A percentile compares a stretch with the other conserved stretches of the same genome.
Evolutionary conservation across 495 filamentous ascomycete genomes (phyloP).

Genomic region (Xylaria palmicola): DNA sequence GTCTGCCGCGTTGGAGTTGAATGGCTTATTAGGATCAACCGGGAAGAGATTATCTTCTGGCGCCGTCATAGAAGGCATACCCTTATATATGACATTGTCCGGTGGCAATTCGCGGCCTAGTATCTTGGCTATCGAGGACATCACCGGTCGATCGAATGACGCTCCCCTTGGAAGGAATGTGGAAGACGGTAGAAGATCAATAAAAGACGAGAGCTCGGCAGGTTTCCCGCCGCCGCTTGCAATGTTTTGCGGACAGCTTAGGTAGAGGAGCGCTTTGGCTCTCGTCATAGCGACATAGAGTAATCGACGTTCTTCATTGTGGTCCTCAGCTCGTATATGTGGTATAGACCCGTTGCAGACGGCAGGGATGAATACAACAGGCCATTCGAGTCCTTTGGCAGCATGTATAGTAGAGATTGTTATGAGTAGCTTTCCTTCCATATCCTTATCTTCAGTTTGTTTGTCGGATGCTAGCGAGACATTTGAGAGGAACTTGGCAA

Average conservation of each 20-base stretch:
- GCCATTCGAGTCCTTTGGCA: slow-evolving; percentile 97
- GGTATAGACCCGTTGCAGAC: slow-evolving; percentile 92
- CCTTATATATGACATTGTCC: slow-evolving; percentile 39
- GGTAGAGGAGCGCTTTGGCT: slow-evolving; percentile 86
- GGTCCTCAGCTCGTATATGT: slow-evolving; percentile 87
- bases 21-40: slow-evolving; percentile 34
- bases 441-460: slow-evolving; percentile 56
- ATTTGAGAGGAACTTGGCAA: slow-evolving; percentile 86
- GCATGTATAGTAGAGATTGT: slow-evolving; percentile 97
- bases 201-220: slow-evolving; percentile 41
- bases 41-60: slow-evolving; percentile 43
- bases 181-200: slow-evolving; percentile 31
- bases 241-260: slow-evolving; percentile 68
- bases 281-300: slow-evolving; percentile 98
- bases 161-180: slow-evolving; percentile 43
- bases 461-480: slow-evolving; percentile 81
- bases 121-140: slow-evolving; percentile 41
- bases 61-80: slow-evolving; percentile 40
- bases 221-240: slow-evolving; percentile 32
- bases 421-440: slow-evolving; percentile 62
- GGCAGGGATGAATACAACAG: slow-evolving; percentile 90
- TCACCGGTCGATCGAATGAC: slow-evolving; percentile 41
- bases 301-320: slow-evolving; percentile 83
- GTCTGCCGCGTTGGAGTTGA: slow-evolving; percentile 4
- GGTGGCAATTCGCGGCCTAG: slow-evolving; percentile 40